phyloP scores from a whole-genome alignment of 495 filamentous ascomycete genomes.

The Xeromyces bisporus region DNA sequence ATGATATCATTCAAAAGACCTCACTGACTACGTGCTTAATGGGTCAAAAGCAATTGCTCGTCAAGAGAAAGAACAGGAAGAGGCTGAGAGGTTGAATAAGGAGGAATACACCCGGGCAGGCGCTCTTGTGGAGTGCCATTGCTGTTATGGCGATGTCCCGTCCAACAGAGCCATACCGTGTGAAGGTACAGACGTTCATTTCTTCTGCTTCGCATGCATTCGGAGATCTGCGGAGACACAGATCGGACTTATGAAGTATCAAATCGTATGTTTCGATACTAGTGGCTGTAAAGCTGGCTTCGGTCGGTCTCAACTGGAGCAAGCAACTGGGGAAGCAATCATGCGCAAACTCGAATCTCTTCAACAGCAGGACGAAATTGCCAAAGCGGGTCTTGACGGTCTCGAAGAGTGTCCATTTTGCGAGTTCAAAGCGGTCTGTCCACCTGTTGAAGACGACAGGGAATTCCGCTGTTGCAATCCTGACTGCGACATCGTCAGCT shows the following conservation, averaged over 20 bases:
- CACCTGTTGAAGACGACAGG: conserved; percentile 48
- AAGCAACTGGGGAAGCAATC: conserved; percentile 40
- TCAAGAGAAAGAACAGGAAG: conserved; percentile 25
- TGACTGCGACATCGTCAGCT: conserved; percentile 48
- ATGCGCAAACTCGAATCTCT: conserved; percentile 45
- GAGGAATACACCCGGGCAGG: conserved; percentile 22
- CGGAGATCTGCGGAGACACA: conserved; percentile 43
- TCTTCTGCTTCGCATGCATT: conserved; percentile 55
- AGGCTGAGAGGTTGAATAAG: conserved; percentile 24
- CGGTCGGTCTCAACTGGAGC: conserved; percentile 25
- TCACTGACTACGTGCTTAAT: background rate
- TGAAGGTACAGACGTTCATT: conserved; percentile 36
- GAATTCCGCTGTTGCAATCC: conserved; percentile 59
- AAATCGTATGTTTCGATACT: conserved; percentile 37
- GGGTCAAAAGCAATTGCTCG: conserved; percentile 2
- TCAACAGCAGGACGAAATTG: conserved; percentile 51
- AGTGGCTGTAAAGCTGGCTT: conserved; percentile 36
- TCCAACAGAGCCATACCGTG: conserved; percentile 54
- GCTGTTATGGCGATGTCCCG: conserved; percentile 51
- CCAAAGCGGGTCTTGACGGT: conserved; percentile 44
- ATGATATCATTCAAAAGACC: too few relatives aligned
- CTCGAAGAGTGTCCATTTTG: conserved; percentile 69
- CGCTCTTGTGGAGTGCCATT: conserved; percentile 43
- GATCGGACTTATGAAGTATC: conserved; percentile 47
- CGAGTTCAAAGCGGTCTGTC: conserved; percentile 56